Conservation (phyloP, 2,329 filamentous ascomycete species). For the Furcasterigmium sp. region DNA sequence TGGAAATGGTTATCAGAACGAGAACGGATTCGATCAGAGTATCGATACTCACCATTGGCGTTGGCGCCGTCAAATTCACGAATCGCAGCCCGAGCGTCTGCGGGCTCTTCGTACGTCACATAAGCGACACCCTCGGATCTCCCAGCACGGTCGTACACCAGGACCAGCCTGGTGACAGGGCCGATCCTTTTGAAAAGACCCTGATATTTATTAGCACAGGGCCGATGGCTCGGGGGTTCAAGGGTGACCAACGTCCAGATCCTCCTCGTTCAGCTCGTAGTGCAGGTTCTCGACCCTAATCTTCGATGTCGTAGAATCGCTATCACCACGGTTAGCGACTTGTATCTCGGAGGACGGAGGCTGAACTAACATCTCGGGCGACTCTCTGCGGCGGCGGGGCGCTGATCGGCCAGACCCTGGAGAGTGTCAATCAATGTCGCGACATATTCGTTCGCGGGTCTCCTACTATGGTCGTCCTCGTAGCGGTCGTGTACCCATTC, state of each 20-base stretch:
- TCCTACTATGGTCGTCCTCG: slow-evolving; percentile 60
- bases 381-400: slow-evolving; percentile 36
- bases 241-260: slow-evolving; percentile 61
- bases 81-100: slow-evolving; percentile 71
- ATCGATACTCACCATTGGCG: slow-evolving; percentile 60
- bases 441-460: not conserved
- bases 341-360: not conserved
- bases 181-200: slow-evolving; percentile 78
- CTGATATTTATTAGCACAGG: slow-evolving; percentile 38
- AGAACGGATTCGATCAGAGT: not conserved
- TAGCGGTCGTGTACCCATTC: slow-evolving; percentile 95
- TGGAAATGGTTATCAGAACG: slow-evolving; percentile 17
- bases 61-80: slow-evolving; percentile 84
- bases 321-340: slow-evolving; percentile 15
- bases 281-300: slow-evolving; percentile 85
- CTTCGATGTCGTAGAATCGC: slow-evolving; percentile 57
- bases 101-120: slow-evolving; percentile 68
- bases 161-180: slow-evolving; percentile 59
- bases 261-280: slow-evolving; percentile 82
- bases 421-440: slow-evolving; percentile 6
- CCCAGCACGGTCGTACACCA: slow-evolving; percentile 82
- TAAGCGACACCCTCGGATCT: slow-evolving; percentile 82
- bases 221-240: not conserved
- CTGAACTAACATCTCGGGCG: slow-evolving; percentile 26
- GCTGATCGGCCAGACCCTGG: slow-evolving; percentile 34